A percentile compares a stretch with the other conserved stretches of the same genome.
Evolutionary conservation across 2,329 filamentous ascomycete genomes (phyloP).

Genomic region (Cercospora sp.): DNA sequence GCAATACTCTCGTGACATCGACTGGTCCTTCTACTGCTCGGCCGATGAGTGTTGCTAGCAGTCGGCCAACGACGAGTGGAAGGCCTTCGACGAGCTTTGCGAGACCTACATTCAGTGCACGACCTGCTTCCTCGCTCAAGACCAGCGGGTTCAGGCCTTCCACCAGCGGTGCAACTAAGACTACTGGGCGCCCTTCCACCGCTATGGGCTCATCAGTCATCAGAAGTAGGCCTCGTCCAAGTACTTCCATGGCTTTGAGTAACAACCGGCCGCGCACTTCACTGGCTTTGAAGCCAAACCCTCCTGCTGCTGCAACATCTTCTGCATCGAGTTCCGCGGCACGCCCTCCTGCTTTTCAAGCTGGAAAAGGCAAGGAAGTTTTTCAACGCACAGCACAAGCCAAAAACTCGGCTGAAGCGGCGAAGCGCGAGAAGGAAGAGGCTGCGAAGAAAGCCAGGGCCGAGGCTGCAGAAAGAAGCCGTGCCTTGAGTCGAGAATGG

Average conservation of each 20-base stretch:
- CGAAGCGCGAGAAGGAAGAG: conserved; percentile 51
- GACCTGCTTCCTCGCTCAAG: conserved; percentile 13
- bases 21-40: conserved; percentile 21
- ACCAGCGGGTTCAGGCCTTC: neutral
- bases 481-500: conserved; percentile 51
- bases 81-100: neutral
- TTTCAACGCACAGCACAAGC: conserved; percentile 49
- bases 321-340: neutral
- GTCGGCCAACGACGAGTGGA: conserved; percentile 17
- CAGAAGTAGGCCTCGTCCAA: neutral
- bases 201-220: conserved; percentile 2
- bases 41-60: conserved; percentile 30
- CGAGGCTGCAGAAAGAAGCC: conserved; percentile 49
- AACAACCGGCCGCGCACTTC: conserved; percentile 11
- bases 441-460: conserved; percentile 50
- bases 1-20: conserved; percentile 10
- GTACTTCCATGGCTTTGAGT: conserved; percentile 13
- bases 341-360: conserved; percentile 9
- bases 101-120: conserved; percentile 11
- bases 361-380: conserved; percentile 48
- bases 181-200: neutral
- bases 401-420: conserved; percentile 44
- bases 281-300: conserved; percentile 18
- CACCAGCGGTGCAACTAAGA: neutral
- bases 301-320: conserved; percentile 7